Evolutionary conservation across 306 rosid species (phyloP).

Genomic region (Pyrus betulifolia): DNA sequence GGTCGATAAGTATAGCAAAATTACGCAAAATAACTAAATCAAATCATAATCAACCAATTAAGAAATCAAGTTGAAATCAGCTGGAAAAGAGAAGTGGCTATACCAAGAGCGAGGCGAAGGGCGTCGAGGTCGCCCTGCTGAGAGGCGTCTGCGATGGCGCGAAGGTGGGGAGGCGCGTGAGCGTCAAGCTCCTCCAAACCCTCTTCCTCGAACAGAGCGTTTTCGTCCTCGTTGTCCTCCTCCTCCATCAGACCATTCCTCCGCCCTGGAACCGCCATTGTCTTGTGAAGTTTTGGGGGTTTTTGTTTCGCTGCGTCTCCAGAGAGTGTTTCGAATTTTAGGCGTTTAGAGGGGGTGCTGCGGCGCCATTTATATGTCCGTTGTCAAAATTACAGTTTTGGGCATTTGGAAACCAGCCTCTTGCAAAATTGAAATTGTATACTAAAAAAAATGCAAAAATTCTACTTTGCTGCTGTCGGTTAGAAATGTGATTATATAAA

Average conservation of each 20-base stretch:
- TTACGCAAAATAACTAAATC: not conserved
- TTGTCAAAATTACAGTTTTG: not conserved
- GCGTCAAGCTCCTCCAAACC: constrained; percentile 29
- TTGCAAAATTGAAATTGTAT: too few relatives aligned
- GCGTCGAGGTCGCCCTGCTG: constrained; percentile 48
- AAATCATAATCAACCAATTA: not conserved
- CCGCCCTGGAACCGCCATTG: constrained; percentile 86
- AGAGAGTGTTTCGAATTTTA: not conserved
- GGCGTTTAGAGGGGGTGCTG: not conserved
- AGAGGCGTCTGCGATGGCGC: constrained; percentile 56
- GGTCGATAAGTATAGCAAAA: not conserved
- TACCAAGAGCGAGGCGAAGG: constrained; percentile 78
- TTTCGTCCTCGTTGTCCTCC: constrained; percentile 51
- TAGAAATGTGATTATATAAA: too few relatives aligned
- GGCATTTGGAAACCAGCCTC: too few relatives aligned
- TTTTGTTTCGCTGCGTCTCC: not conserved
- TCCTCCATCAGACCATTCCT: constrained; percentile 53
- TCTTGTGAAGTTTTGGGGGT: not conserved
- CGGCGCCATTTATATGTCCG: too few relatives aligned
- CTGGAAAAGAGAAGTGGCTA: too few relatives aligned
- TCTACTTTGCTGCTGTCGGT: too few relatives aligned
- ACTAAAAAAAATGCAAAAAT: too few relatives aligned
- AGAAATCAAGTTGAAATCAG: not conserved
- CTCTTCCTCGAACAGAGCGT: constrained; percentile 67
- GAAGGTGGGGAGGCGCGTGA: constrained; percentile 71